Conservation (phyloP, 192 early-diverging fungal genomes). For the Umbelopsis ramanniana region DNA sequence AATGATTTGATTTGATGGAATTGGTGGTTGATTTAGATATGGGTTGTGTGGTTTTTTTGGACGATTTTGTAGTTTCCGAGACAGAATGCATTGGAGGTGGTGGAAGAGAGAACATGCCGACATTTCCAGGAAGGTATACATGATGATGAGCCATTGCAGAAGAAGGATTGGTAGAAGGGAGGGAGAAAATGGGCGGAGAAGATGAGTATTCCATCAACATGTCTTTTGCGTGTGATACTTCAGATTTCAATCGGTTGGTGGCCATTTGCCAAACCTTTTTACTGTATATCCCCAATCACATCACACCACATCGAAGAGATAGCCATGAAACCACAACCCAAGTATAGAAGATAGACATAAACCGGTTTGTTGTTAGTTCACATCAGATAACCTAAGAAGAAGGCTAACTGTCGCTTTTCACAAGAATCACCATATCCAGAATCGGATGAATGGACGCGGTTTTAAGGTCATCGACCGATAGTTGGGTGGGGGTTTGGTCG, state of each 20-base stretch:
- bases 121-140: neutral
- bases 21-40: neutral
- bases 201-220: slow-evolving; percentile 15
- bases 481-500: no score
- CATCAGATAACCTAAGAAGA: neutral
- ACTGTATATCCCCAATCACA: neutral
- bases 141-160: neutral
- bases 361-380: slow-evolving; percentile 13
- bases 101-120: slow-evolving; percentile 8
- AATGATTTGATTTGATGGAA: neutral
- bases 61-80: neutral
- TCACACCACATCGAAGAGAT: neutral
- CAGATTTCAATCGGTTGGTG: slow-evolving; percentile 1
- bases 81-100: neutral
- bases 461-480: no score
- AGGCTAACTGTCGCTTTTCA: neutral
- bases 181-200: neutral
- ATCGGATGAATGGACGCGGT: no score
- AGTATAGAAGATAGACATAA: neutral
- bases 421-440: neutral
- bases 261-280: slow-evolving; percentile 19
- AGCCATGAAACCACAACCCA: neutral
- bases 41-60: neutral
- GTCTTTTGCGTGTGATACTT: slow-evolving; percentile 12
- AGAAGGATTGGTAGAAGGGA: neutral